Evolutionary conservation across 306 rosid species (phyloP).

Genomic region (Senna tora): DNA sequence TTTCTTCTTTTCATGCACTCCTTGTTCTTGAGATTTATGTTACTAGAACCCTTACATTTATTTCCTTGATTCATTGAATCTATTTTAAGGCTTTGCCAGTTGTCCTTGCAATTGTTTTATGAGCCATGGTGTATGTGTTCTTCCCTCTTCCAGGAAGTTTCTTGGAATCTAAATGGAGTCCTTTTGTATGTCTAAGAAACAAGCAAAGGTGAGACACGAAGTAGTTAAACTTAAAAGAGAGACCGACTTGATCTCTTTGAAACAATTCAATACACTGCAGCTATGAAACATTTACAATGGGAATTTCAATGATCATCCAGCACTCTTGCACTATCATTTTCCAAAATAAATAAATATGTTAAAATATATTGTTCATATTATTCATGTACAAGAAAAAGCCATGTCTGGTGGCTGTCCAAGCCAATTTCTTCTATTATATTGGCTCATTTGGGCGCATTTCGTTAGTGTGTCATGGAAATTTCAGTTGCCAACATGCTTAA

Average conservation of each 20-base stretch:
- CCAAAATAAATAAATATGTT: too few species aligned
- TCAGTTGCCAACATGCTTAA: neutral
- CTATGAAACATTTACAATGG: neutral
- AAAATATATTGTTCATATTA: too few species aligned
- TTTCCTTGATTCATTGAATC: conserved; percentile 26
- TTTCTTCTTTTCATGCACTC: conserved; percentile 27
- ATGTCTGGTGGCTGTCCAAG: neutral
- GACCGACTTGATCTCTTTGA: conserved; percentile 11
- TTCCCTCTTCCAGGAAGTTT: conserved; percentile 10
- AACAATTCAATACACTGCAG: conserved; percentile 14
- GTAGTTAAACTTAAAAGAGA: conserved; percentile 17
- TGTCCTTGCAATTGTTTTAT: conserved; percentile 6
- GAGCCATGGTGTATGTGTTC: conserved; percentile 27
- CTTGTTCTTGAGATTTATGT: conserved; percentile 14
- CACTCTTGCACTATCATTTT: neutral
- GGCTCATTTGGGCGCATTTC: neutral
- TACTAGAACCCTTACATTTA: neutral
- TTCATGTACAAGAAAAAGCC: neutral
- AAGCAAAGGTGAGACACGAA: neutral
- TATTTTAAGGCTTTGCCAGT: conserved; percentile 14
- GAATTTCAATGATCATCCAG: neutral
- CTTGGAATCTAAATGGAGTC: conserved; percentile 16
- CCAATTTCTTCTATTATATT: neutral
- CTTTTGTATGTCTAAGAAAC: conserved; percentile 24
- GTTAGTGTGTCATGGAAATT: neutral